Base-by-base conservation (phyloP, 495 filamentous ascomycete genomes). In the Aspergillus haitiensis region DNA sequence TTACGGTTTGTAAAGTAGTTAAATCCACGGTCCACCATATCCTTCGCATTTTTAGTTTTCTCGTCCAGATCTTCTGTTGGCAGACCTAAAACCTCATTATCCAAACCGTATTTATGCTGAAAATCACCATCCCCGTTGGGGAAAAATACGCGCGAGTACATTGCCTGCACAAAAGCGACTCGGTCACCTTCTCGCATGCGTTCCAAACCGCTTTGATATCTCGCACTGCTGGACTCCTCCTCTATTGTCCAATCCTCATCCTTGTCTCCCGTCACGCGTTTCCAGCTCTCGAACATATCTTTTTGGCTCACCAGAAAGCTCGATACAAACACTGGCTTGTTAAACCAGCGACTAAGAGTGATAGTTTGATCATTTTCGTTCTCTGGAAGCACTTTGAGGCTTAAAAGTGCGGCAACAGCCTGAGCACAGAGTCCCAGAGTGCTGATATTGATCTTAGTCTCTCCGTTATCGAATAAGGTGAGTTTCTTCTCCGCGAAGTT, bases 21-120 rank as follows among this genome's bases (percentile, higher is more conserved):
- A 6, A 16, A 56, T 13, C 53, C 53, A 9, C 53, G 39, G 7
- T 56, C 53, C 31, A 60, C 45, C 59, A 56, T 52, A 3, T 13
- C 52, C 12, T 56, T 56, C 0, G 52, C 59, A 4, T 39, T 34
- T 13, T 13, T 74, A 0, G 82, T 86, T 7, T 64, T 66, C 61
- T 82, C 82, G 66, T 87, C 85, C 58, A 88, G 55, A 60, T 85
- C 77, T 71, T 88, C 86, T 62, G 74, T 68, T n/a, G 81, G 75
- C 56, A 88, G 64, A 0, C 78, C 83, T 32, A 89, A 68, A 44
- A 75, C 37, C 6, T 67, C 71, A 60, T 88, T 88, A 8, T 69
- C 67, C 56, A 80, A 50, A 0, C 75, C 75, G 3, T 58, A 61
- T 42, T 58, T 74, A 9, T 45, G 55, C 48, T 75, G 72, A 56